A percentile compares a stretch with the other conserved stretches of the same genome.
Evolutionary conservation across 441 rosid species (phyloP).

Genomic region (Syzygium syzygioides): DNA sequence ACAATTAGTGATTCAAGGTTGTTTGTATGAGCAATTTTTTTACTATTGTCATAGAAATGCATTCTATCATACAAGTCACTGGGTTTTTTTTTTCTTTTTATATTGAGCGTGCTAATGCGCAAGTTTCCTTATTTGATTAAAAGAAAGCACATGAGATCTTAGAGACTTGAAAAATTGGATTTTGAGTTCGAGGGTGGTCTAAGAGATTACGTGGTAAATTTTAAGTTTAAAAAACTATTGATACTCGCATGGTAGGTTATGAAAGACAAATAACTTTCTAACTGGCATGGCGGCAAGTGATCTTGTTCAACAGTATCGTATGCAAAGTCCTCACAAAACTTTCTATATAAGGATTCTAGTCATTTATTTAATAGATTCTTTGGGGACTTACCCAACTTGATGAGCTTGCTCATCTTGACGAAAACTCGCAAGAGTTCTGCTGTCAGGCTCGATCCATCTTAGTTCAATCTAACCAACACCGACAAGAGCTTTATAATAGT

Average conservation of each 20-base stretch:
- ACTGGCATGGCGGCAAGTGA: not conserved
- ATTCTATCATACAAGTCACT: not conserved
- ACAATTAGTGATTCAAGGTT: not conserved
- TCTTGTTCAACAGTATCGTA: not conserved
- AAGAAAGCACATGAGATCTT: not conserved
- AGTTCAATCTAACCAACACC: not conserved
- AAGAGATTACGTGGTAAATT: not conserved
- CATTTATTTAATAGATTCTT: not conserved
- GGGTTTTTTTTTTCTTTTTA: not conserved
- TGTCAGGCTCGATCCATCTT: not conserved
- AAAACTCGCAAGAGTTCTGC: not conserved
- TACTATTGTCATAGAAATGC: not conserved
- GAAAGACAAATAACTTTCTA: not conserved
- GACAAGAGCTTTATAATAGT: not conserved
- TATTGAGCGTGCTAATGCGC: not conserved
- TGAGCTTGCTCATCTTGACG: not conserved
- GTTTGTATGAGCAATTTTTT: not conserved
- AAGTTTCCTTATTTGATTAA: not conserved
- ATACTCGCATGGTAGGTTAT: not conserved
- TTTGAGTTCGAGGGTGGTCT: not conserved
- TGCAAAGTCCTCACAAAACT: not conserved
- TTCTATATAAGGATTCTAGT: not conserved
- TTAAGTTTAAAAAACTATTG: not conserved
- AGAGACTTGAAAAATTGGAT: fast-evolving
- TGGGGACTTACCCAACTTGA: not conserved